Evolutionary conservation across 441 rosid species (phyloP).

Genomic region (Biscutella laevigata): DNA sequence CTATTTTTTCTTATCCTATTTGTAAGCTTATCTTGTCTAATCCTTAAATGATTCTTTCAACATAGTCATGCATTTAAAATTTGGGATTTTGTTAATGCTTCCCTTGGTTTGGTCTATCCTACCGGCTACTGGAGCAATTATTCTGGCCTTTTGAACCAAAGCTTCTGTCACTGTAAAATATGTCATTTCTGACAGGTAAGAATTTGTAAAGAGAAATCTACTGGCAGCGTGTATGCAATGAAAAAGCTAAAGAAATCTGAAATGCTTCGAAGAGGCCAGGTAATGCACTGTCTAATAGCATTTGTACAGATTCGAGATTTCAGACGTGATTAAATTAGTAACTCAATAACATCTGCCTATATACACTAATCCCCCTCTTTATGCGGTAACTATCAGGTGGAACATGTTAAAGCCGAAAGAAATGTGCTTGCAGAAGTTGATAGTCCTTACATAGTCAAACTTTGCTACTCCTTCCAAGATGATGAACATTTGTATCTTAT

Average conservation of each 20-base stretch:
- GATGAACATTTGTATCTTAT: constrained; percentile 38
- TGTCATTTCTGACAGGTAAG: constrained; percentile 29
- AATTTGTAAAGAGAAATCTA: constrained; percentile 34
- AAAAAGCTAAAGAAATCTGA: constrained; percentile 37
- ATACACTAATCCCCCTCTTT: neutral
- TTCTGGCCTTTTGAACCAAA: neutral
- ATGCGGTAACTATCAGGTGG: constrained; percentile 26
- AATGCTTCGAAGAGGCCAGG: constrained; percentile 48
- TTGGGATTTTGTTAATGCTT: neutral
- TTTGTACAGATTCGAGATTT: neutral
- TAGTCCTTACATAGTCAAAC: constrained; percentile 40
- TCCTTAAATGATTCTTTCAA: neutral
- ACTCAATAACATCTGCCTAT: neutral
- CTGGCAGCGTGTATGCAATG: constrained; percentile 35
- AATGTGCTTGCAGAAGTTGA: constrained; percentile 45
- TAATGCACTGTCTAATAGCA: constrained; percentile 9
- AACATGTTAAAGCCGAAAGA: constrained; percentile 43
- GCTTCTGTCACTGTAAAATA: constrained; percentile 1
- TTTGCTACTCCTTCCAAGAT: constrained; percentile 42
- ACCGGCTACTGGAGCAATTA: neutral
- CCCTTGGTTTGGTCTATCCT: neutral
- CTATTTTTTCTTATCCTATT: neutral
- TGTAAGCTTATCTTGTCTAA: neutral
- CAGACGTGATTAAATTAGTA: neutral
- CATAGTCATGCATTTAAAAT: neutral